phyloP scores from a whole-genome alignment of 345 rosid species.

The Pelargonium nanum region DNA sequence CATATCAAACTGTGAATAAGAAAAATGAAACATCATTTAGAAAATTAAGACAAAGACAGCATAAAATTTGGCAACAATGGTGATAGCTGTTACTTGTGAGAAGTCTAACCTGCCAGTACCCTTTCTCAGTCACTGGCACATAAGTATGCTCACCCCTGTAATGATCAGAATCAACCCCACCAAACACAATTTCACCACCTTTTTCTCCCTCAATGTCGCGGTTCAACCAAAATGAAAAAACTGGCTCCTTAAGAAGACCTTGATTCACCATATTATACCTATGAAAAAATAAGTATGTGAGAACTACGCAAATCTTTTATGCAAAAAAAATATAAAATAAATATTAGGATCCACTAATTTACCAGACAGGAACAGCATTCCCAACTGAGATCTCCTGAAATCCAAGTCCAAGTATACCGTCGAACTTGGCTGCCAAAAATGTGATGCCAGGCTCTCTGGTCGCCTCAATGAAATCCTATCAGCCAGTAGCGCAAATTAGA shows the following conservation, averaged over 20 bases:
- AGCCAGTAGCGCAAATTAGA: slow-evolving; percentile 2
- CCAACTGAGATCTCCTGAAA: slow-evolving; percentile 85
- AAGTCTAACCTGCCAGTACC: slow-evolving; percentile 77
- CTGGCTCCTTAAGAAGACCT: slow-evolving; percentile 65
- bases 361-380: slow-evolving; percentile 80
- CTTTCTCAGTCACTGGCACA: slow-evolving; percentile 82
- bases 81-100: not conserved
- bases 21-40: slow-evolving; percentile 6
- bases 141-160: slow-evolving; percentile 75
- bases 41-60: not conserved
- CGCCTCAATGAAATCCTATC: slow-evolving; percentile 87
- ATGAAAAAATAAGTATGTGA: not conserved
- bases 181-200: slow-evolving; percentile 92
- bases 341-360: slow-evolving; percentile 10
- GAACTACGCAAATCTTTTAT: not conserved
- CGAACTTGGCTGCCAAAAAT: slow-evolving; percentile 83
- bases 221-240: slow-evolving; percentile 91
- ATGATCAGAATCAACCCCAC: slow-evolving; percentile 71
- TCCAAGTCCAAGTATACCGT: slow-evolving; percentile 90
- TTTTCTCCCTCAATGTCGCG: slow-evolving; percentile 56
- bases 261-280: slow-evolving; percentile 86
- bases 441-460: slow-evolving; percentile 78
- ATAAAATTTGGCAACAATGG: not conserved
- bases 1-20: slow-evolving; percentile 55
- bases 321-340: not conserved